Base-by-base conservation (phyloP, 2,329 filamentous ascomycete genomes). In the Monascus ruber region DNA sequence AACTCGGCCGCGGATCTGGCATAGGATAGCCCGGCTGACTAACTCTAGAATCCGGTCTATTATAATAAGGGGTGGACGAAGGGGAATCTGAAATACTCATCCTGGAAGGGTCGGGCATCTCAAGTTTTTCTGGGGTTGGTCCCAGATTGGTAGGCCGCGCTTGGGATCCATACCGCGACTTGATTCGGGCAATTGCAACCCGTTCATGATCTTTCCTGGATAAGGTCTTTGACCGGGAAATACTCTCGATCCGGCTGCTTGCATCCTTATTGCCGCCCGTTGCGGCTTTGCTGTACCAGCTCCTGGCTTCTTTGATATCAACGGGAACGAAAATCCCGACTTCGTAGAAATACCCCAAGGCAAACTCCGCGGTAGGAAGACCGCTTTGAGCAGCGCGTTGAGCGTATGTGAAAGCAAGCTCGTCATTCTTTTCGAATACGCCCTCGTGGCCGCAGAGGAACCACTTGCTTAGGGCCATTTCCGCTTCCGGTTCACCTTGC, bases 391-490 rank as follows among this genome's bases (percentile, higher is more conserved):
- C 89, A 7, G 91, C 91, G 48, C 89, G 77, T 51, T 89, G 78
- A 1, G 91, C 91, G 56, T 94, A 96, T 37, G 79, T 82, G 63
- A 85, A 98, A 5, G 91, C 89, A 36, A 96, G 68, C 57, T 89
- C 83, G 63, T 98, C 91, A 54, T 95, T 96, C 72, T 96, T 96
- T 43, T 85, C 77, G 56, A 98, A 95, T 5, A 93, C 73, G 24
- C 82, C 83, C 49, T 96, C 89, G 48, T 91, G 88, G 2, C 91
- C 91, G 54, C 94, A 96, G 26, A 98, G 72, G 58, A 96, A 98
- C 91, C 91, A 98, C 63, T 94, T 91, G 63, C 89, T 96, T 44
- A 98, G 87, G 26, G 89, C 87, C 64, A 98, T 83, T 43, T 94
- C 87, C 0, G 89, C 91, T 59, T 98, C 91, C 0, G 87, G 73